phyloP scores from a whole-genome alignment of 1,139 yeast genomes.

The Geotrichum bryndzae region DNA sequence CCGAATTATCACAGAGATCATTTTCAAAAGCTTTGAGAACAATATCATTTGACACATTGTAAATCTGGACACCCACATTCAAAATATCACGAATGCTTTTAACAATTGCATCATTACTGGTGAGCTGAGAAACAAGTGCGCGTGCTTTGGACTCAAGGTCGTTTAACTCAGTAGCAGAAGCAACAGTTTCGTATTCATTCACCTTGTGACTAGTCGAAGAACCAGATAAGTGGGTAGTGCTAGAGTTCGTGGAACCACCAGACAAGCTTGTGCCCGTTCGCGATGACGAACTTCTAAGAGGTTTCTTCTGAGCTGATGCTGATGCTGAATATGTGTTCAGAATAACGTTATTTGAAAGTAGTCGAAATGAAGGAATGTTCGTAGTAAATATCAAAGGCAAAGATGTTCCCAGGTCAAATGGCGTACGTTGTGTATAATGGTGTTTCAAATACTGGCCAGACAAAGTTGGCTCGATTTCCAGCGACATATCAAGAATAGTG shows the following conservation, averaged over 20 bases:
- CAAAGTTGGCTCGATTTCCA: conserved; percentile 41
- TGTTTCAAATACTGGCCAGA: conserved; percentile 40
- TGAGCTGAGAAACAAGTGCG: conserved; percentile 36
- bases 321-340: conserved; percentile 29
- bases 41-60: conserved; percentile 48
- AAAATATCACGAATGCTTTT: conserved; percentile 53
- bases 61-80: conserved; percentile 50
- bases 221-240: background rate
- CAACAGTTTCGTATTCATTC: conserved; percentile 2
- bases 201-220: background rate
- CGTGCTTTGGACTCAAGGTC: conserved; percentile 36
- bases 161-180: conserved; percentile 35
- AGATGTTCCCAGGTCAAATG: conserved; percentile 51
- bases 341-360: conserved; percentile 48
- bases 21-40: conserved; percentile 49
- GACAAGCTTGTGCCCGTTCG: conserved; percentile 2
- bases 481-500: conserved; percentile 38
- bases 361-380: conserved; percentile 45
- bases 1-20: conserved; percentile 14
- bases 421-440: conserved; percentile 43
- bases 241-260: background rate
- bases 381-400: conserved; percentile 58
- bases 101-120: conserved; percentile 43
- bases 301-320: conserved; percentile 13
- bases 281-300: conserved; percentile 12